Evolutionary conservation across 441 rosid species (phyloP), one percentile per base, ranked within the genome.

Genomic region (Caryocar brasiliense): DNA sequence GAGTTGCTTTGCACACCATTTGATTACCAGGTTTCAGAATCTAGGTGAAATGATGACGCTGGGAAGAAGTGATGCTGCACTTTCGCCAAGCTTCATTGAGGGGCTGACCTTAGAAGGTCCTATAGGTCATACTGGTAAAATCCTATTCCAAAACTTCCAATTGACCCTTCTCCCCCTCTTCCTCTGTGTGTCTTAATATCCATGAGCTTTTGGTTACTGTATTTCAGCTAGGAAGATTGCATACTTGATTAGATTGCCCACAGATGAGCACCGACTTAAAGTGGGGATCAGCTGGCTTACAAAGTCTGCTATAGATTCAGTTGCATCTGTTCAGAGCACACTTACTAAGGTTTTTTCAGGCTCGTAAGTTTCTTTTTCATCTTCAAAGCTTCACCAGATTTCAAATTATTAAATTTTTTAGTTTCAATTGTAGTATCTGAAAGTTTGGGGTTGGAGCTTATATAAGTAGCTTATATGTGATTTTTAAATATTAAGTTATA

Each of bases 41-140:
- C 66, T 91, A 21, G 98, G 98, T 33, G 98, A 91, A 73, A 91
- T 91, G 98, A 85, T 91, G 95, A 82, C 74, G 19, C 77, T 91
- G 23, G 98, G 96, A 25, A 78, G 82, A 78, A 78, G 65, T 28
- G 93, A 91, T 40, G 98, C 83, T 36, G 93, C 98, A 20, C 47
- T 91, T 46, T 65, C 98, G 5, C 96, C 96, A 35, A 82, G 86
- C 68, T 86, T 91, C 71, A 66, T 82, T 12, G 98, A 91, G 42
- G 95, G 98, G 40, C 66, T 86, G 49, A 91, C 96, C 6, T 68
- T 91, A 22, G 98, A 86, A 38, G 96, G 98, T 10, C 83, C 95
- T 2, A 41, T 85, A 58, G 98, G 98, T 52, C 96, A 91, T 51
- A 60, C 90, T n/a, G 88, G 93, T 84, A 67, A 65, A 14, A 38